A percentile compares a stretch with the other conserved stretches of the same genome.
phyloP scores from a whole-genome alignment of 176 grass and related monocot species.

The Chrysopogon serrulatus region DNA sequence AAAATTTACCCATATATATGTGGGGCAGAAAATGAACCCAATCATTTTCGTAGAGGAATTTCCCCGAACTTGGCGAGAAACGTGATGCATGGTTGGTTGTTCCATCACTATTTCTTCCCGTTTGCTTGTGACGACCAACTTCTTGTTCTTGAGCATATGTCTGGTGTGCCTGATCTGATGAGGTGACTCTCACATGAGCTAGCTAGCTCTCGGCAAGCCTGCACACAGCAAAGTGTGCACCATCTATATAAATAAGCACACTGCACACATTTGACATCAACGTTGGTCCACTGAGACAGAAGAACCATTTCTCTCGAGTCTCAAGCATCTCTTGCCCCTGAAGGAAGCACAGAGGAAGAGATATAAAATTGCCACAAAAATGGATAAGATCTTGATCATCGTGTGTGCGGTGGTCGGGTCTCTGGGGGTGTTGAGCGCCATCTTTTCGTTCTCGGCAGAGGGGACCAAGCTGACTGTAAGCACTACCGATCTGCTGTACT shows the following conservation, averaged over 20 bases:
- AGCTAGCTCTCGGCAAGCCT: not conserved
- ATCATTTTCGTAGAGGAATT: no score
- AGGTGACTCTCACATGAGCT: no score
- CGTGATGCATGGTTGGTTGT: no score
- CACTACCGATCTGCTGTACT: not conserved
- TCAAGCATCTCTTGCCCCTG: not conserved
- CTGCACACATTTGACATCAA: not conserved
- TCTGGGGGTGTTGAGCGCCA: conserved; percentile 26
- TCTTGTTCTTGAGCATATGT: not conserved
- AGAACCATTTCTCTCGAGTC: not conserved
- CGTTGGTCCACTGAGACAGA: not conserved
- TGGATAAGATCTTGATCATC: conserved; percentile 8
- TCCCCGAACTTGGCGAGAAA: no score
- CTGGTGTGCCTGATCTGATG: not conserved
- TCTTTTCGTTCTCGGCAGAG: conserved; percentile 32
- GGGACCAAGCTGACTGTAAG: conserved; percentile 30
- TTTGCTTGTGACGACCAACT: not conserved
- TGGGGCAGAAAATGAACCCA: no score
- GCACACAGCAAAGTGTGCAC: not conserved
- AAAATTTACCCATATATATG: no score
- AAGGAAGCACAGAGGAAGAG: not conserved
- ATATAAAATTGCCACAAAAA: not conserved
- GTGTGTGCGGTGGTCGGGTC: conserved; percentile 8
- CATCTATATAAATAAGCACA: not conserved
- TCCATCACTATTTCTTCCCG: no score